phyloP scores from a whole-genome alignment of 1,284 basidiomycete genomes.

The Trametes hirsuta region DNA sequence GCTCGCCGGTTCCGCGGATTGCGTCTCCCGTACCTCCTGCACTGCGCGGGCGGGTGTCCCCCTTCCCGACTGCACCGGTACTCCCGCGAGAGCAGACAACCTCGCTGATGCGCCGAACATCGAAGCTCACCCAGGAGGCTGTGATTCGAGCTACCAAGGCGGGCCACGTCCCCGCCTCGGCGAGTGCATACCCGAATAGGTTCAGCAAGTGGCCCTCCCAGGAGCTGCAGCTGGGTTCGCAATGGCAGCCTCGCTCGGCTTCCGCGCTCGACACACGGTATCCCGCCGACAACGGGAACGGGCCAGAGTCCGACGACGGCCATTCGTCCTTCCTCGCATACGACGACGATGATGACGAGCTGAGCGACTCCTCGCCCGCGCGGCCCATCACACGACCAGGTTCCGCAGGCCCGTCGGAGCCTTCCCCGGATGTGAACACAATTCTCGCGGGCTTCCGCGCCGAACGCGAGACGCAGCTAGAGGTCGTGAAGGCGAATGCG shows the following conservation, averaged over 20 bases:
- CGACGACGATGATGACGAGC: slow-evolving; percentile 23
- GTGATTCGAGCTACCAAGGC: slow-evolving; percentile 13
- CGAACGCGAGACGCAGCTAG: slow-evolving; percentile 8
- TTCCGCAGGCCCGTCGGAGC: slow-evolving; percentile 19
- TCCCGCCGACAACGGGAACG: slow-evolving; percentile 11
- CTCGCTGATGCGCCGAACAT: slow-evolving; percentile 29
- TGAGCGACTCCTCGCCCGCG: slow-evolving; percentile 14
- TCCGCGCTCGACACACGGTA: slow-evolving; percentile 25
- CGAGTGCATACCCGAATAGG: slow-evolving; percentile 15
- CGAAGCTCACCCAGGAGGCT: slow-evolving; percentile 22
- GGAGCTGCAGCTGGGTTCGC: slow-evolving; percentile 22
- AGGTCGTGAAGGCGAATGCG: neutral
- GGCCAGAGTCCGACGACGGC: slow-evolving; percentile 25
- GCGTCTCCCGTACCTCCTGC: slow-evolving; percentile 35
- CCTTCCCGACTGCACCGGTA: slow-evolving; percentile 52
- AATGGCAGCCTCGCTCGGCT: slow-evolving; percentile 31
- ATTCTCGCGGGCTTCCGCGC: slow-evolving; percentile 26
- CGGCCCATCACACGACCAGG: slow-evolving; percentile 13
- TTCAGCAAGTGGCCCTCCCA: slow-evolving; percentile 18
- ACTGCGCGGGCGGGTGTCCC: slow-evolving; percentile 51
- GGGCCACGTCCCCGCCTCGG: slow-evolving; percentile 8
- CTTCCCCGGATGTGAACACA: slow-evolving; percentile 25
- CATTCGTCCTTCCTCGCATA: slow-evolving; percentile 27
- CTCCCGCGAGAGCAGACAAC: slow-evolving; percentile 31
- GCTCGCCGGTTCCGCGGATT: slow-evolving; percentile 26